Percentiles rank a stretch among this genome's conserved stretches.
phyloP scores from a whole-genome alignment of 495 filamentous ascomycete genomes.

The Entonaema liquescens region DNA sequence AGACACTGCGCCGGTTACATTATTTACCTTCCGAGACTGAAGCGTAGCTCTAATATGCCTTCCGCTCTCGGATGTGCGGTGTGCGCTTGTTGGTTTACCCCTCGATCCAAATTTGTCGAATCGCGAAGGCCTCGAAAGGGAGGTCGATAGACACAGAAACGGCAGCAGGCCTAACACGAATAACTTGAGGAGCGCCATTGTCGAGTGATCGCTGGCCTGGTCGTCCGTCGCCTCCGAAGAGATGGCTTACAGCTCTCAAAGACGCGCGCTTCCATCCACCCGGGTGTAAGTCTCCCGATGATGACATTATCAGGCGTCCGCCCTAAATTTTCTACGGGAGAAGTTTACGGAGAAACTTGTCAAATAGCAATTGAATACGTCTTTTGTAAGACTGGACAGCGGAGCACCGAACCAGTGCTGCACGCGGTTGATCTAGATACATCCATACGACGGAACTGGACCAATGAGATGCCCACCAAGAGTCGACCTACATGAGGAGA shows the following conservation, averaged over 20 bases:
- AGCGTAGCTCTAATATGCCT: conserved; percentile 39
- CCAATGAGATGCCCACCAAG: conserved; percentile 29
- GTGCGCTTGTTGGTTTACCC: conserved; percentile 4
- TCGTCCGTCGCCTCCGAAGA: conserved; percentile 31
- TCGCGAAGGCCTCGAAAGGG: not conserved
- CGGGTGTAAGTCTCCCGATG: conserved; percentile 19
- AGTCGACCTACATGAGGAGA: conserved; percentile 11
- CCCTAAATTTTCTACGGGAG: conserved; percentile 14
- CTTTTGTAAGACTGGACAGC: conserved; percentile 2
- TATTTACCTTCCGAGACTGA: conserved; percentile 36
- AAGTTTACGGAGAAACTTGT: conserved; percentile 5
- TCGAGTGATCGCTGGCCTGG: conserved; percentile 12
- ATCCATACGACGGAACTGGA: conserved; percentile 22
- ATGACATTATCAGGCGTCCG: conserved; percentile 13
- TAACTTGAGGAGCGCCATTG: conserved; percentile 32
- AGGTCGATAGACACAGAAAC: conserved; percentile 20
- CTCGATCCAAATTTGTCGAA: conserved; percentile 3
- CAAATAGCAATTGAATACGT: conserved; percentile 6
- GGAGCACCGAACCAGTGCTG: conserved; percentile 30
- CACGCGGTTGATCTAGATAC: conserved; percentile 33
- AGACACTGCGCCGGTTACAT: conserved; percentile 26
- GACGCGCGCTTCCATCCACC: conserved; percentile 28
- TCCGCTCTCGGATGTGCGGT: conserved; percentile 1
- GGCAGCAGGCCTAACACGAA: conserved; percentile 30
- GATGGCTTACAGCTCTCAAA: conserved; percentile 25